Evolutionary conservation across 2,329 filamentous ascomycete species (phyloP).

Genomic region (Periconia macrospinosa): DNA sequence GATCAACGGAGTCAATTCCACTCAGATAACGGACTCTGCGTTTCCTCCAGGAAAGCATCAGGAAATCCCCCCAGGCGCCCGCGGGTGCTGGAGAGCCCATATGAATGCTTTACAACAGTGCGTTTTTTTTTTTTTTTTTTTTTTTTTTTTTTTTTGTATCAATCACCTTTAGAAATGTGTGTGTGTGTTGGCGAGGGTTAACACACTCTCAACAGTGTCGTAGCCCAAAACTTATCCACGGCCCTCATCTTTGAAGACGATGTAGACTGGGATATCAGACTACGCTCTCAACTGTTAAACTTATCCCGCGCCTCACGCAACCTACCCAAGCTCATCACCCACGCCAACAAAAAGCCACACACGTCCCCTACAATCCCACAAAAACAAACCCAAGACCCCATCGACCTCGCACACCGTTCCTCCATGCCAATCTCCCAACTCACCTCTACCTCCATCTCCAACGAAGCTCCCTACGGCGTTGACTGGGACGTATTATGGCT

Average conservation of each 20-base stretch:
- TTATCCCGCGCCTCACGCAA: constrained; percentile 14
- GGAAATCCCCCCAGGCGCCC: constrained; percentile 17
- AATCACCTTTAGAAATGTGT: too few species aligned
- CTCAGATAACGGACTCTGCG: constrained; percentile 33
- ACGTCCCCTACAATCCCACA: constrained; percentile 6
- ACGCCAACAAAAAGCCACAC: constrained; percentile 1
- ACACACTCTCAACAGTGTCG: constrained; percentile 17
- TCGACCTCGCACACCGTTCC: constrained; percentile 17
- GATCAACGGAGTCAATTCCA: constrained; percentile 50
- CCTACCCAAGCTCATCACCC: constrained; percentile 11
- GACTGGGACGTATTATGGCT: constrained; percentile 46
- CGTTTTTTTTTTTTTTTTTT: too few species aligned
- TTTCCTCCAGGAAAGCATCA: constrained; percentile 38
- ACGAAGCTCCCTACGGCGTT: constrained; percentile 26
- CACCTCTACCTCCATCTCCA: neutral
- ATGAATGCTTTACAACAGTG: constrained; percentile 28
- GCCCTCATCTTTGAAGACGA: constrained; percentile 31
- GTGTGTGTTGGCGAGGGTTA: neutral
- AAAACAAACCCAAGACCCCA: neutral
- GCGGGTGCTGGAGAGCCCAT: constrained; percentile 30
- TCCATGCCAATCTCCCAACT: constrained; percentile 10
- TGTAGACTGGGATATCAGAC: constrained; percentile 27
- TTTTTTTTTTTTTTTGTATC: too few species aligned
- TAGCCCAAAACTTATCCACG: constrained; percentile 22
- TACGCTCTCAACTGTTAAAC: constrained; percentile 17